phyloP scores from a whole-genome alignment of 2,329 filamentous ascomycete genomes.

The Mycosphaerella sp. region DNA sequence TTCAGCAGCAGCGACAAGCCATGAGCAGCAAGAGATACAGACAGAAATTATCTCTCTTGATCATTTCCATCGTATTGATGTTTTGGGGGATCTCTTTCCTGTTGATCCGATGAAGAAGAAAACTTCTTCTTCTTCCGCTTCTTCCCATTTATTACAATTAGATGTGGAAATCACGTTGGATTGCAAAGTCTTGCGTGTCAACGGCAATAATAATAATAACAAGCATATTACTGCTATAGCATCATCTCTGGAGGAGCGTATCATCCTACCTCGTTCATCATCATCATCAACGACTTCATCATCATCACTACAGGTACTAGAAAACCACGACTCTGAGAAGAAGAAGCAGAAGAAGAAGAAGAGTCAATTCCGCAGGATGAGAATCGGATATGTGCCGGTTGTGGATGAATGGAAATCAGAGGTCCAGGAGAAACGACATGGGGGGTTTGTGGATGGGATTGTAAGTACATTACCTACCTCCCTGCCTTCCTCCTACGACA shows the following conservation, averaged over 20 bases:
- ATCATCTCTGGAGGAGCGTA: no score
- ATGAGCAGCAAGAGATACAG: no score
- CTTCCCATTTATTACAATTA: neutral
- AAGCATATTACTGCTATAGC: no score
- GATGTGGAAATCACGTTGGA: neutral
- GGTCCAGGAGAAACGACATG: neutral
- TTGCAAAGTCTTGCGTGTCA: neutral
- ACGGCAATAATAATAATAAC: no score
- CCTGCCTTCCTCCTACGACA: no score
- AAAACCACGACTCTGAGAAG: neutral
- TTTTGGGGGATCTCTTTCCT: neutral
- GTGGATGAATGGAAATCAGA: neutral
- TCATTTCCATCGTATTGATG: neutral
- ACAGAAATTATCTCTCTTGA: neutral
- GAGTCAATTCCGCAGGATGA: neutral
- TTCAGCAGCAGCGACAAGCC: no score
- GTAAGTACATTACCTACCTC: neutral
- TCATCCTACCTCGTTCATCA: no score
- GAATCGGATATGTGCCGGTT: slow-evolving; percentile 8
- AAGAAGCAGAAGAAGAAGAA: neutral
- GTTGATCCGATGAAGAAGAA: neutral
- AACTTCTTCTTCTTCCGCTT: no score
- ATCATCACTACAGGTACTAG: neutral
- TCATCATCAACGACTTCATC: no score
- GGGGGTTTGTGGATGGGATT: neutral